Evolutionary conservation across 1,139 yeast species (phyloP), one percentile per base, ranked within the genome.

Genomic region (Yamadazyma diddensiae): DNA sequence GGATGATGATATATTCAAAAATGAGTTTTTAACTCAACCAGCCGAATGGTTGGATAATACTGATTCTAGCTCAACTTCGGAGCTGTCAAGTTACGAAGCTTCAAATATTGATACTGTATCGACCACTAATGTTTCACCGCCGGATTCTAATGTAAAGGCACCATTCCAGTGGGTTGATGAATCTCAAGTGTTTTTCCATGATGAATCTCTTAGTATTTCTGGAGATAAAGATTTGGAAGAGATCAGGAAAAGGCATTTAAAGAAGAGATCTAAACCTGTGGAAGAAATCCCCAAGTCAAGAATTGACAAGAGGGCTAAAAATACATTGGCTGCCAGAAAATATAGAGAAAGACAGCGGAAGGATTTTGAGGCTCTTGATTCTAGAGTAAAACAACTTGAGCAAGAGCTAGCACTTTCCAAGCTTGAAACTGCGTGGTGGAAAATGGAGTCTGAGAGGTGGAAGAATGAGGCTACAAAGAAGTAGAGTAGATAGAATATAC

Each of bases 261-360:
- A 37, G 27, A 21, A 28, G 11, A 30, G 29, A 15, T 4, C 14
- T 7, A 24, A 22, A 9, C 29, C 36, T 6, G 16, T 24, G 5
- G 29, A 23, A 9, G 14, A 21, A 6, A 19, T 11, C 10, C 9
- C 13, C 4, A 12, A 18, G 5, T 21, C 23, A 6, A 25, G 18
- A 8, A 36, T 27, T 14, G 17, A 35, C 8, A 48, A 47, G 25
- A 30, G 52, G 20, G 30, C 21, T 12, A 35, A 38, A 18, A 50
- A 50, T 31, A 49, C 54, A 2, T 33, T 50, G 35, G 54, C 54
- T 21, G 54, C 53, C 3, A 38, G 53, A 38, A 38, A 45, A 24
- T 50, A 50, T 30, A 37, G 54, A 10, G 43, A 49, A 24, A 31
- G 52, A 16, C 47, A 45, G 27, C 38, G 37, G 24, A 35, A 42